phyloP scores from a whole-genome alignment of 2,329 filamentous ascomycete genomes.

The Endocalyx cinctus region DNA sequence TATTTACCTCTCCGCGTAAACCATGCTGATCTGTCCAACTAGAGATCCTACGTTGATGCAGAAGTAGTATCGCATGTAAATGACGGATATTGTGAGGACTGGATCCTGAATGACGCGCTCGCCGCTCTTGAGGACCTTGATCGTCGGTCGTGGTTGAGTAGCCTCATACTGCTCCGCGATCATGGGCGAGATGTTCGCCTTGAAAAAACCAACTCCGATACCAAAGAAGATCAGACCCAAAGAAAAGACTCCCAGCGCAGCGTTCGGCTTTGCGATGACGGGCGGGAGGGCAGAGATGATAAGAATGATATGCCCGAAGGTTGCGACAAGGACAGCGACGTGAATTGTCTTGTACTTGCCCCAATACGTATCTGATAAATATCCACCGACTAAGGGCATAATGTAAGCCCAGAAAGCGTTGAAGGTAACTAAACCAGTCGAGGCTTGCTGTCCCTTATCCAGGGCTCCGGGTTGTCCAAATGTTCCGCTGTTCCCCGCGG shows the following conservation, averaged over 20 bases:
- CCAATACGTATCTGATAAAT: background rate
- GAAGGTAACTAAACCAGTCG: slow-evolving; percentile 30
- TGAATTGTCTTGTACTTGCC: slow-evolving; percentile 59
- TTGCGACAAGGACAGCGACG: slow-evolving; percentile 50
- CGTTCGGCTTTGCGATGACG: slow-evolving; percentile 48
- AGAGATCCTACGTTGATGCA: slow-evolving; percentile 66
- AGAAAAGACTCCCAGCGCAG: slow-evolving; percentile 42
- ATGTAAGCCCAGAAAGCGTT: slow-evolving; percentile 29
- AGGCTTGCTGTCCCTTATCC: slow-evolving; percentile 41
- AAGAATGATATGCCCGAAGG: slow-evolving; percentile 55
- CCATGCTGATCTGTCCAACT: slow-evolving; percentile 59
- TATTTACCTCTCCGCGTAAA: slow-evolving; percentile 72
- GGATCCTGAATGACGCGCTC: slow-evolving; percentile 59
- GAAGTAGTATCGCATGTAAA: slow-evolving; percentile 65
- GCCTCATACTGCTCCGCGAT: slow-evolving; percentile 55
- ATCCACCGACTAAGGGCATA: slow-evolving; percentile 25
- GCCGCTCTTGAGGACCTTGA: slow-evolving; percentile 45
- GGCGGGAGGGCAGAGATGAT: slow-evolving; percentile 54
- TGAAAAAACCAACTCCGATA: slow-evolving; percentile 61
- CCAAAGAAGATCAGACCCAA: slow-evolving; percentile 56
- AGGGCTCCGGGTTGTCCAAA: slow-evolving; percentile 47
- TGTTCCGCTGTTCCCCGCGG: slow-evolving; percentile 43
- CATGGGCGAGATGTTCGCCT: slow-evolving; percentile 61
- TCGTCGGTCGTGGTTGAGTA: slow-evolving; percentile 43
- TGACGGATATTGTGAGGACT: slow-evolving; percentile 50